Evolutionary conservation across 441 rosid species (phyloP).

Genomic region (Viola pubescens): DNA sequence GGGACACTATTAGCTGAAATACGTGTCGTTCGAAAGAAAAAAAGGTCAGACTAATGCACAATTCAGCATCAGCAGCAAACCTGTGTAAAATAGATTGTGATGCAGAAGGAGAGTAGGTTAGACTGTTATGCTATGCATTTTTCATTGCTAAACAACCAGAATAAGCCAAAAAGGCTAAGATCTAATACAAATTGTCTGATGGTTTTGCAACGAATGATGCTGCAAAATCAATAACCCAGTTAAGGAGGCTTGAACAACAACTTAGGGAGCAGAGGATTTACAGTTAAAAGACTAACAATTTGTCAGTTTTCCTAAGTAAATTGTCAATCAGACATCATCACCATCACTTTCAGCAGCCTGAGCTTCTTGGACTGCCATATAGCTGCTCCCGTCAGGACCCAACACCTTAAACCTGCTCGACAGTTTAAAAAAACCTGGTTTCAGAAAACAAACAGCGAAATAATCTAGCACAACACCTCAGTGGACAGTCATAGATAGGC

Average conservation of each 20-base stretch:
- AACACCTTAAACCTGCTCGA: constrained; percentile 60
- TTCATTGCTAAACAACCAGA: background rate
- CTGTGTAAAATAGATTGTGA: no score
- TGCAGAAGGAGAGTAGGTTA: no score
- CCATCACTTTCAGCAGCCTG: constrained; percentile 38
- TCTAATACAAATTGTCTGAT: constrained; percentile 8
- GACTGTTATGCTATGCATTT: no score
- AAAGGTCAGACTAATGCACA: no score
- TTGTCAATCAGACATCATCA: constrained; percentile 31
- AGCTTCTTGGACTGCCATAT: constrained; percentile 35
- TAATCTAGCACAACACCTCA: background rate
- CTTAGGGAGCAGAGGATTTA: constrained; percentile 18
- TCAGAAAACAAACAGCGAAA: constrained; percentile 8
- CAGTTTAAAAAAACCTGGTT: constrained; percentile 2
- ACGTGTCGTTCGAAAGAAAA: no score
- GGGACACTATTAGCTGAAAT: no score
- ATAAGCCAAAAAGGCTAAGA: background rate
- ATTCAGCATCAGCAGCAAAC: no score
- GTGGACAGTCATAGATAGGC: constrained; percentile 1
- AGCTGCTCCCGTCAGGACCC: constrained; percentile 51
- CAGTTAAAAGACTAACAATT: constrained; percentile 7
- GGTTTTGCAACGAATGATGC: background rate
- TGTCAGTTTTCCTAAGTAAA: background rate
- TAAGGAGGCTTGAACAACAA: constrained; percentile 4
- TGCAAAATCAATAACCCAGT: constrained; percentile 1